phyloP scores from a whole-genome alignment of 2,329 filamentous ascomycete genomes.

The Ophiostoma sp. region DNA sequence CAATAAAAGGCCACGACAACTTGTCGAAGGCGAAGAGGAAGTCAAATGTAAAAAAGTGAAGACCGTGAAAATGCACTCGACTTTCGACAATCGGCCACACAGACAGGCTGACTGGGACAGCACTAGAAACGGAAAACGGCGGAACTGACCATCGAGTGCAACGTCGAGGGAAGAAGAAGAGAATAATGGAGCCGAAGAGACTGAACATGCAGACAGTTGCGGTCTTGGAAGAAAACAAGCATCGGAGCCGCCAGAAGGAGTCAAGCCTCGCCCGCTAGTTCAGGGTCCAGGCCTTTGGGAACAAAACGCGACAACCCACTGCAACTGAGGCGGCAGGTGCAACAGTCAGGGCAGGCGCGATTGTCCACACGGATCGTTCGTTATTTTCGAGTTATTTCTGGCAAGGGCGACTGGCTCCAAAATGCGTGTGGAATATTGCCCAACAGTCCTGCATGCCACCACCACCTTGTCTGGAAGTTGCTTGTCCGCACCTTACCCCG shows the following conservation, averaged over 20 bases:
- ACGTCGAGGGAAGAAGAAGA: not conserved
- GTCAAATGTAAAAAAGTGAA: not conserved
- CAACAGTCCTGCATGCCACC: not conserved
- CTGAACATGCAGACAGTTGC: not conserved
- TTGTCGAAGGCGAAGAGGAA: not conserved
- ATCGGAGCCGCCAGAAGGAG: not conserved
- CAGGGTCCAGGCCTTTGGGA: conserved; percentile 13
- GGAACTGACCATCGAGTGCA: not conserved
- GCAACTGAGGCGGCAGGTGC: not conserved
- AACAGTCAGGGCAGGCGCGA: not conserved
- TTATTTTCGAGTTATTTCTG: not conserved
- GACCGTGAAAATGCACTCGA: too few relatives aligned
- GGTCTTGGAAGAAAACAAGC: not conserved
- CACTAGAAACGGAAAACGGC: not conserved
- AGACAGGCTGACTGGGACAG: not conserved
- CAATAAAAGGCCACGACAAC: not conserved
- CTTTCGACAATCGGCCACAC: not conserved
- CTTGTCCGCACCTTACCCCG: not conserved
- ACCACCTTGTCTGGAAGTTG: not conserved
- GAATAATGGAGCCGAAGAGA: not conserved
- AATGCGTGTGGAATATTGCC: not conserved
- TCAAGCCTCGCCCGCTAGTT: not conserved
- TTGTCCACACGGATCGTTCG: not conserved
- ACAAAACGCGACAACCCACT: not conserved
- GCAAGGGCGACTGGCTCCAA: not conserved